Percentiles rank a stretch among this genome's conserved stretches.
These are phyloP conservation scores for Colletotrichum eleusines DNA, from an alignment of 2,329 filamentous ascomycete genomes.

Conservation along the genomic window DNA sequence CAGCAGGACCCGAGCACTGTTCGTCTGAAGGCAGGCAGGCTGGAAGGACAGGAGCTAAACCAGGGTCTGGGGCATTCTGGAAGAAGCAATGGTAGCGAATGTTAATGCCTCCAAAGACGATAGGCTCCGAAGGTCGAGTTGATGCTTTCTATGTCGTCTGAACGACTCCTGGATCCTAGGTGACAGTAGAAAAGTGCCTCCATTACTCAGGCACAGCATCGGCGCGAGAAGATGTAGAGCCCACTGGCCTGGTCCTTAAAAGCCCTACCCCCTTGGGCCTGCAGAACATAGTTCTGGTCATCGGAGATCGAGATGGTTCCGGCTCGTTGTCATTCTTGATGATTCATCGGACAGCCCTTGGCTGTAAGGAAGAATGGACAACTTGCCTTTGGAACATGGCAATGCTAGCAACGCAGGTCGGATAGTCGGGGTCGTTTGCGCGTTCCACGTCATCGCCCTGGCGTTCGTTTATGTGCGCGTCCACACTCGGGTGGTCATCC, in stretches of 20 bases:
- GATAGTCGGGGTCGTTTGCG: constrained; percentile 41
- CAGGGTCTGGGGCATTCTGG: not conserved
- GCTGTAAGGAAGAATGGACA: not conserved
- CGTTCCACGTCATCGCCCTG: constrained; percentile 44
- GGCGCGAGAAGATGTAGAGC: not conserved
- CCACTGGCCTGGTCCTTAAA: not conserved
- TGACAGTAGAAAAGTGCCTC: not conserved
- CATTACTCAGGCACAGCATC: not conserved
- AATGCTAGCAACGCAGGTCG: constrained; percentile 39
- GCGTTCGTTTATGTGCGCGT: constrained; percentile 44
- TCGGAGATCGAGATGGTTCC: too few species aligned
- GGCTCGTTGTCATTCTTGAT: not conserved
- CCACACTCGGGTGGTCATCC: constrained; percentile 45
- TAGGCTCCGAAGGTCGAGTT: not conserved
- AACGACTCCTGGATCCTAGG: not conserved
- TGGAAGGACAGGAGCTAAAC: too few species aligned
- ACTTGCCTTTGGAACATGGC: constrained; percentile 24
- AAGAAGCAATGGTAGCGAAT: not conserved
- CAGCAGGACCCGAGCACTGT: not conserved
- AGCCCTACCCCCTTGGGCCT: too few species aligned
- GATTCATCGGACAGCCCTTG: too few species aligned
- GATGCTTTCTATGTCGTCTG: too few species aligned
- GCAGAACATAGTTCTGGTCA: not conserved
- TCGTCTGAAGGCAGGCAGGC: not conserved
- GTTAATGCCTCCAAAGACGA: not conserved